Conservation (phyloP, 2,329 filamentous ascomycete genomes). For the Fusarium sp. region DNA sequence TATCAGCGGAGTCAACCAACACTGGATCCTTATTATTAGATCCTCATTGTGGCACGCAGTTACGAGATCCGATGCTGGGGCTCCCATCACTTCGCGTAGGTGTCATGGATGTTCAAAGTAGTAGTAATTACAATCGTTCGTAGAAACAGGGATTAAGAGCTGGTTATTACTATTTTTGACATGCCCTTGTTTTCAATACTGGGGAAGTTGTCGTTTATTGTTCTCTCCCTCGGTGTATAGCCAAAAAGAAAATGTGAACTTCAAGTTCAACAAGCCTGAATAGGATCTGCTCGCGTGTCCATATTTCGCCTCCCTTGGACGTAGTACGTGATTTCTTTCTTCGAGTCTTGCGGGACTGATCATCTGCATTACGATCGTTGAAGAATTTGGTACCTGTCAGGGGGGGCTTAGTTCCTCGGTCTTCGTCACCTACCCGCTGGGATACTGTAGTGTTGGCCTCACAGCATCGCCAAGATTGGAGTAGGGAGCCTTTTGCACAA, state of each 20-base stretch:
- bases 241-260: not conserved
- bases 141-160: conserved; percentile 13
- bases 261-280: not conserved
- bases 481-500: not conserved
- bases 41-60: conserved; percentile 11
- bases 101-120: conserved; percentile 3
- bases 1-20: conserved; percentile 28
- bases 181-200: not conserved
- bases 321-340: conserved; percentile 1
- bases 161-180: conserved; percentile 20
- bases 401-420: conserved; percentile 9
- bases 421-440: not conserved
- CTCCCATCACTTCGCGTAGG: conserved; percentile 2
- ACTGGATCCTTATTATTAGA: conserved; percentile 6
- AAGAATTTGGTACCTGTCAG: conserved; percentile 7
- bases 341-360: conserved; percentile 5
- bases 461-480: not conserved
- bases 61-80: conserved; percentile 25
- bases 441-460: not conserved
- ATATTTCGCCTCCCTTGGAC: not conserved
- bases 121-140: conserved; percentile 4
- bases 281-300: not conserved
- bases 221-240: not conserved
- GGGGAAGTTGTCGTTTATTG: not conserved
- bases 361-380: not conserved